A percentile compares a stretch with the other conserved stretches of the same genome.
These are phyloP conservation scores for Chlorella sp. DNA, from an alignment of 139 green algal species.

Conservation along the genomic window DNA sequence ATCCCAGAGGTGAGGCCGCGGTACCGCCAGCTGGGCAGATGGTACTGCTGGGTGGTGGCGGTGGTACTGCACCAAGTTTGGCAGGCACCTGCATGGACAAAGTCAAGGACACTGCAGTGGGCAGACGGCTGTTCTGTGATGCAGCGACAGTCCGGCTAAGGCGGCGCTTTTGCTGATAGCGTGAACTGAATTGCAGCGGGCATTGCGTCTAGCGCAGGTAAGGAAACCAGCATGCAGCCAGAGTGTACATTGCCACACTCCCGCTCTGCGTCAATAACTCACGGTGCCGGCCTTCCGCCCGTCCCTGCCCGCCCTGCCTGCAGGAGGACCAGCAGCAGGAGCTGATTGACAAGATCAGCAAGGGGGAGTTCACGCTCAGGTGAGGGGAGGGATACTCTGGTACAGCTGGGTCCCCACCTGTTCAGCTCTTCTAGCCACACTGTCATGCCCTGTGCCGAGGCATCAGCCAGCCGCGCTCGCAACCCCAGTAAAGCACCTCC, in stretches of 20 bases:
- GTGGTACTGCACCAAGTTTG: neutral
- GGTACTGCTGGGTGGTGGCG: neutral
- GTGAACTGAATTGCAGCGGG: too few species aligned
- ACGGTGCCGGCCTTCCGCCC: too few species aligned
- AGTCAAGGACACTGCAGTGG: neutral
- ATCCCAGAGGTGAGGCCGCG: constrained; percentile 75
- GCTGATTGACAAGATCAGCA: constrained; percentile 90
- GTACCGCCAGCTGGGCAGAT: neutral
- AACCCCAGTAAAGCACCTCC: neutral
- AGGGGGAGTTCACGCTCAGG: constrained; percentile 92
- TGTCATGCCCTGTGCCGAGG: neutral
- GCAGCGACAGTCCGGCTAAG: too few species aligned
- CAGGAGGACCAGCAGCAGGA: constrained; percentile 85
- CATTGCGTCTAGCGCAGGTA: too few species aligned
- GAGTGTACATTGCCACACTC: too few species aligned
- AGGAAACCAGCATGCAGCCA: too few species aligned
- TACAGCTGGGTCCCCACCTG: too few species aligned
- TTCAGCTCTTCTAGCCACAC: too few species aligned
- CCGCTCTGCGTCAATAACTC: neutral
- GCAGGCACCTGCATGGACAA: neutral
- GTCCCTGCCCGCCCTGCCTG: neutral
- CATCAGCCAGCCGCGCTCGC: neutral
- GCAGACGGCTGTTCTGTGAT: too few species aligned
- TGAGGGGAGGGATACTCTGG: neutral
- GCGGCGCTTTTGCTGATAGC: too few species aligned